Evolutionary conservation across 164 flowering plant genomes (phyloP).

Genomic region (Berberis thunbergii): DNA sequence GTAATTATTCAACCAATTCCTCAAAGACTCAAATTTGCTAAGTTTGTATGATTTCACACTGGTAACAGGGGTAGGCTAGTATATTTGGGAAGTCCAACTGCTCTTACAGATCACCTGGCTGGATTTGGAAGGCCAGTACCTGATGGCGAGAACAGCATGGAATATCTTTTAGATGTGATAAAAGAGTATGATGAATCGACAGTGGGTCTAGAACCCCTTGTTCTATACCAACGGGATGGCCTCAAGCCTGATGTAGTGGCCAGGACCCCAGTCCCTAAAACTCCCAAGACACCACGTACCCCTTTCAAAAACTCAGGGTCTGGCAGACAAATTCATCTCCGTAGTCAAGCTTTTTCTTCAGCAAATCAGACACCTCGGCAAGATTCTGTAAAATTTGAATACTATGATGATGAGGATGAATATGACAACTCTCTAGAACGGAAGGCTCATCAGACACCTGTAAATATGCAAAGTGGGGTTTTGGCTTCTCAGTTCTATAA

Average conservation of each 20-base stretch:
- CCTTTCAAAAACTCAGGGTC: conserved; percentile 19
- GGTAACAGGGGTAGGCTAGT: conserved; percentile 51
- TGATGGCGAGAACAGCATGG: conserved; percentile 59
- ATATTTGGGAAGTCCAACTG: conserved; percentile 49
- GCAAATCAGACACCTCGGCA: conserved; percentile 19
- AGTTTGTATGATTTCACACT: background rate
- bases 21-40: background rate
- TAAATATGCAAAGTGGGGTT: conserved; percentile 26
- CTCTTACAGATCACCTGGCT: conserved; percentile 40
- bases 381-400: conserved; percentile 9
- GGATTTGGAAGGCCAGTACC: conserved; percentile 73
- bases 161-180: conserved; percentile 68
- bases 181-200: conserved; percentile 74
- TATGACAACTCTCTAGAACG: conserved; percentile 61
- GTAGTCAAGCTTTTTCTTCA: conserved; percentile 26
- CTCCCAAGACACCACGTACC: conserved; percentile 18
- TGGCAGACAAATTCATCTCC: conserved; percentile 30
- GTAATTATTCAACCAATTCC: background rate
- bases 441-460: conserved; percentile 28
- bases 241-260: conserved; percentile 50
- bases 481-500: conserved; percentile 74
- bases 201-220: conserved; percentile 60
- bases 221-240: conserved; percentile 49
- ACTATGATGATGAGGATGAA: conserved; percentile 28
- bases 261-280: conserved; percentile 39